phyloP scores from a whole-genome alignment of 2,329 filamentous ascomycete species.

The Penicillium sp. region DNA sequence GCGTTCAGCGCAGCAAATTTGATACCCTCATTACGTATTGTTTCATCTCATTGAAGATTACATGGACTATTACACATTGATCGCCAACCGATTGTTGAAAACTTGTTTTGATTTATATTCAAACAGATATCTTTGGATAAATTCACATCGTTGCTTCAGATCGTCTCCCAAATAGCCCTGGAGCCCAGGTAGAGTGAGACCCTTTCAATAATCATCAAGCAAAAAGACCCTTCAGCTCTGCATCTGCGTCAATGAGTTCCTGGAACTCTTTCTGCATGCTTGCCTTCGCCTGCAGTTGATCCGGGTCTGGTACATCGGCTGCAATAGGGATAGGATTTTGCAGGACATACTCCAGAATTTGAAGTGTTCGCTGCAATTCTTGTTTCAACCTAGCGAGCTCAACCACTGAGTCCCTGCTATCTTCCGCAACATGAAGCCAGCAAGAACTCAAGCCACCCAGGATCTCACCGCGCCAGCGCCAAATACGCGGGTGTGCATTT shows the following conservation, averaged over 20 bases:
- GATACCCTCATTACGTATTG: conserved; percentile 20
- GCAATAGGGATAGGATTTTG: conserved; percentile 24
- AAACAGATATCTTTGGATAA: not conserved
- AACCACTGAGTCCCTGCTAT: not conserved
- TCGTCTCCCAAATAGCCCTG: not conserved
- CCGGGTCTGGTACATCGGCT: conserved; percentile 18
- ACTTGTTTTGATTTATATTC: not conserved
- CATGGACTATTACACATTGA: too few relatives aligned
- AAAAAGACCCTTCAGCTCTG: conserved; percentile 32
- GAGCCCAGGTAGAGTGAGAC: not conserved
- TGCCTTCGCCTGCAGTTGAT: conserved; percentile 26
- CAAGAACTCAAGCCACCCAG: conserved; percentile 61
- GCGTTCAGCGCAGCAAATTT: conserved; percentile 9
- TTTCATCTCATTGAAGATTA: not conserved
- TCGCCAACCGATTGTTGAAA: too few relatives aligned
- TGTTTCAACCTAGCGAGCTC: conserved; percentile 25
- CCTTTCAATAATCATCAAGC: conserved; percentile 9
- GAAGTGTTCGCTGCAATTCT: conserved; percentile 30
- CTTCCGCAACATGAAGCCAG: conserved; percentile 58
- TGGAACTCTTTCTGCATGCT: conserved; percentile 36
- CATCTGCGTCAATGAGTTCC: conserved; percentile 38
- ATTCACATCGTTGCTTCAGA: not conserved
- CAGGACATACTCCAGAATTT: conserved; percentile 33
- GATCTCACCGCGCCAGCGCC: conserved; percentile 62
- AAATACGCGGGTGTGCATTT: conserved; percentile 69